Base-by-base conservation (phyloP, 768 basidiomycete species). In the Russula sp. region DNA sequence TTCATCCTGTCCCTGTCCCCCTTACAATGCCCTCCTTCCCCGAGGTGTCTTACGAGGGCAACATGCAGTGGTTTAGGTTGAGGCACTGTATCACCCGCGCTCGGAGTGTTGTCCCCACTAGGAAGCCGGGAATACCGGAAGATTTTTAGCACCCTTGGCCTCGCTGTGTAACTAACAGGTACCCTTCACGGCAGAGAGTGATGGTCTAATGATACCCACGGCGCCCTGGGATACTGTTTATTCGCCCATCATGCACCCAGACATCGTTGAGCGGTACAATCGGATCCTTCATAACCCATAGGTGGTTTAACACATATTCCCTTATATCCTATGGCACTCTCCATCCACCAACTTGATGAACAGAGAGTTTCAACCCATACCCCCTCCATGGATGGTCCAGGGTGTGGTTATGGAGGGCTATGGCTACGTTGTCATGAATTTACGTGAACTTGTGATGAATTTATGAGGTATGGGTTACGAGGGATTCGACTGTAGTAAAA, bases 121-220 rank as follows among this genome's bases (percentile, higher is more conserved):
- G 80, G 51, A 73, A 35, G 35, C 75, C 83, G 34, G 77, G 76
- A 8, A 69, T 84, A 7, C 70, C 75, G 62, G 78, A 79, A 63
- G 71, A 80, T 1, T 77, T 27, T 73, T 59, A 76, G 78, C 34
- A 81, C 79, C 32, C 73, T 40, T 10, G 9, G 11, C 13, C 11
- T 11, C 11, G 4, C 39, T 11, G 10, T 4, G 39, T 13, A 40
- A 40, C 27, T 40, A 11, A 13, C 83, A 22, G 83, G 83, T 3
- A 16, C 83, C 84, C 65, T 83, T 82, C 4, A 85, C 85, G 84
- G 82, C 51, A 35, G 18, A 20, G 14, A 40, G 14, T 13, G 57
- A 39, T 42, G 20, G 18, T 61, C 6, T 10, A 49, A 10, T 56
- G 51, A 84, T 81, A 78, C 82, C 1, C 84, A 83, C 68, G 75